These are phyloP conservation scores for Botrytis fabae DNA, from an alignment of 2,329 filamentous ascomycete species.

Conservation along the genomic window DNA sequence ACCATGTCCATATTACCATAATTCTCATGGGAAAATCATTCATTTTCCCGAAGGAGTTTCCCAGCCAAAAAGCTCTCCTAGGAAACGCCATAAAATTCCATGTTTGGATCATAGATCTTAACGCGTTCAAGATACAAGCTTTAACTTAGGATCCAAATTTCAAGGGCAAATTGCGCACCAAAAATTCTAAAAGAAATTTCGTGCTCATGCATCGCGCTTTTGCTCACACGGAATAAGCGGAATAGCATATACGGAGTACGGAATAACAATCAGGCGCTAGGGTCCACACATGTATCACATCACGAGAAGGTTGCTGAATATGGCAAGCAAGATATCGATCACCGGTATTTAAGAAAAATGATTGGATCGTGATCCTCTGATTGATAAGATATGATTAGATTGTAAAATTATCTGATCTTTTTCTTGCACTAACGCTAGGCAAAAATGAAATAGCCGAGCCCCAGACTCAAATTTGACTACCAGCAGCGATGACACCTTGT, in stretches of 20 bases:
- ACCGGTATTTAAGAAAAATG: background rate
- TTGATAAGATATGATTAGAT: slow-evolving; percentile 17
- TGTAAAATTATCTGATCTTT: background rate
- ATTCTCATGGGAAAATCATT: background rate
- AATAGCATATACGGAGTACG: slow-evolving; percentile 3
- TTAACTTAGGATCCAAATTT: background rate
- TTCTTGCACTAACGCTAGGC: background rate
- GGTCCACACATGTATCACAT: background rate
- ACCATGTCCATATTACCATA: background rate
- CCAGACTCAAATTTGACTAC: background rate
- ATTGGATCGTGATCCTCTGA: background rate
- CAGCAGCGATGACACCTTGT: too few relatives aligned
- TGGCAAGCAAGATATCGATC: background rate
- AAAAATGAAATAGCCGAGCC: background rate
- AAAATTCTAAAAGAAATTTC: background rate
- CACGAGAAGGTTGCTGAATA: background rate
- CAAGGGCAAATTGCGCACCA: background rate
- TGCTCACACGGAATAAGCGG: background rate
- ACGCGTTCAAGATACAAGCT: background rate
- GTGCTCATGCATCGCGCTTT: background rate
- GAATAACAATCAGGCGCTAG: background rate
- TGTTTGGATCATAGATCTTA: background rate
- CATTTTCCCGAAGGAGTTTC: background rate
- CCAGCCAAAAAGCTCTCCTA: background rate
- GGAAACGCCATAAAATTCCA: background rate